A percentile compares a stretch with the other conserved stretches of the same genome.
phyloP scores from a whole-genome alignment of 306 rosid species.

The Trifolium pratense region DNA sequence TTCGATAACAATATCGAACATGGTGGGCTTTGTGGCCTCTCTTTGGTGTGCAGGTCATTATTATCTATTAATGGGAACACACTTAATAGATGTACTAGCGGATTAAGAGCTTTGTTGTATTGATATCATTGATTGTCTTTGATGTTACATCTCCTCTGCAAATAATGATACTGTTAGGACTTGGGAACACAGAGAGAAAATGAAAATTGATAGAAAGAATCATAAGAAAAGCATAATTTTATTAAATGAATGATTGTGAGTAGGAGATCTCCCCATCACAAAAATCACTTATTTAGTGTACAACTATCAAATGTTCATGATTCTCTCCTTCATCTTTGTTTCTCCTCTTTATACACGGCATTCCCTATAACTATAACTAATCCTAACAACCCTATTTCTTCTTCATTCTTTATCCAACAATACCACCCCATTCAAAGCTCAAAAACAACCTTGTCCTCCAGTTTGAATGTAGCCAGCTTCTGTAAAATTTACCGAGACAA shows the following conservation, averaged over 20 bases:
- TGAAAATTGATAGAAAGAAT: background rate
- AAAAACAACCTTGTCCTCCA: background rate
- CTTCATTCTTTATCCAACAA: background rate
- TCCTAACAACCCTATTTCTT: background rate
- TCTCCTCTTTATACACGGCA: background rate
- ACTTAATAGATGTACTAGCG: background rate
- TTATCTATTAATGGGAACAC: constrained; percentile 1
- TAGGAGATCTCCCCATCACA: background rate
- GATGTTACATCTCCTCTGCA: background rate
- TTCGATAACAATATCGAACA: background rate
- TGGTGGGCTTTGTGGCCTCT: background rate
- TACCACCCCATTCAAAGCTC: background rate
- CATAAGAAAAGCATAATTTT: background rate
- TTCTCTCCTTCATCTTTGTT: background rate
- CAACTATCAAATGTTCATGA: background rate
- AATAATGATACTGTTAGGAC: background rate
- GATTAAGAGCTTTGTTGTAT: constrained; percentile 1
- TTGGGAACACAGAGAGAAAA: background rate
- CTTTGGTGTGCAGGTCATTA: background rate
- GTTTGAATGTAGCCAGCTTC: background rate
- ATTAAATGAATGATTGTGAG: background rate
- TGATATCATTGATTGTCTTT: background rate
- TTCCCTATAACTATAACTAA: background rate
- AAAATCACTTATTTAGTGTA: background rate
- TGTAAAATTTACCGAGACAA: background rate